These are phyloP conservation scores for Alternaria arborescens DNA, from an alignment of 2,329 filamentous ascomycete genomes.

Conservation along the genomic window DNA sequence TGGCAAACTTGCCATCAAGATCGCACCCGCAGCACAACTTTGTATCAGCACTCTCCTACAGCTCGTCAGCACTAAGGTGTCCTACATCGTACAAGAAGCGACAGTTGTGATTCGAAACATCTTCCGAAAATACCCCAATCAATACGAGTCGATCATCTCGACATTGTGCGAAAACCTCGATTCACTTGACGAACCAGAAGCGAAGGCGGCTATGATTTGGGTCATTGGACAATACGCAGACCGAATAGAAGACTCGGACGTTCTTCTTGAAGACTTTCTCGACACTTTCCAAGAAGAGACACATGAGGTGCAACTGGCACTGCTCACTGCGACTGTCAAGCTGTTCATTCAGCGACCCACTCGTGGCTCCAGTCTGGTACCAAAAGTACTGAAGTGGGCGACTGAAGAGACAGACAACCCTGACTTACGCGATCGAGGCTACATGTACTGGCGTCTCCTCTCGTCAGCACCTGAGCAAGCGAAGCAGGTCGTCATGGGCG, in stretches of 20 bases:
- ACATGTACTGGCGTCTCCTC: constrained; percentile 99
- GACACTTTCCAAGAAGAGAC: constrained; percentile 94
- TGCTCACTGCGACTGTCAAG: constrained; percentile 96
- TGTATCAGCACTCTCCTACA: constrained; percentile 95
- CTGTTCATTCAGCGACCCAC: constrained; percentile 97
- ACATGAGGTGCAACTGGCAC: constrained; percentile 91
- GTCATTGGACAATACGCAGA: constrained; percentile 98
- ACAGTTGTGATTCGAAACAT: constrained; percentile 99
- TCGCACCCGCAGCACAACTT: constrained; percentile 87
- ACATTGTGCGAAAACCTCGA: constrained; percentile 96
- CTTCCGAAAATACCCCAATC: constrained; percentile 98
- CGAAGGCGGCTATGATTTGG: constrained; percentile 99
- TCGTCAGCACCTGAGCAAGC: constrained; percentile 90
- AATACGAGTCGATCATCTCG: constrained; percentile 97
- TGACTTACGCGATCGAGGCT: constrained; percentile 91
- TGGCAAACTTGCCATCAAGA: constrained; percentile 98
- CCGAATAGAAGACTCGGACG: constrained; percentile 95
- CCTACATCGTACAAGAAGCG: constrained; percentile 98
- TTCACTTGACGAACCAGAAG: constrained; percentile 94
- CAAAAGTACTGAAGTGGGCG: constrained; percentile 96
- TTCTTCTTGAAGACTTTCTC: constrained; percentile 91
- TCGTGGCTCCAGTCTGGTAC: constrained; percentile 91
- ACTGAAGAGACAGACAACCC: constrained; percentile 99
- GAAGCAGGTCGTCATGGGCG: constrained; percentile 91
- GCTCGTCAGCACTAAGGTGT: constrained; percentile 95